Conservation (phyloP, 192 early-diverging fungal genomes). For the Entrophospora sp. region DNA sequence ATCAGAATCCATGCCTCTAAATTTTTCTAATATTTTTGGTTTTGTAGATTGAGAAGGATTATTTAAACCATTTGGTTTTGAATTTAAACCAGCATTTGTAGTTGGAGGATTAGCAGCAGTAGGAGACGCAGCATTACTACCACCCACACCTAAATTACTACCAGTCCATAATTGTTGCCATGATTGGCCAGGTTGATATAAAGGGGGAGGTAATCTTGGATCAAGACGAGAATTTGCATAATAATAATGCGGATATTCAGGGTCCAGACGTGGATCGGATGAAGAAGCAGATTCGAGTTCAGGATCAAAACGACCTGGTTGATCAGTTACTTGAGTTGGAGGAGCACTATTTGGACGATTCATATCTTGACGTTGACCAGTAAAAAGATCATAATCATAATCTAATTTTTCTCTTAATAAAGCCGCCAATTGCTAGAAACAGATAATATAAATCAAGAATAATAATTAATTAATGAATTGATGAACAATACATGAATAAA, state of each 20-base stretch:
- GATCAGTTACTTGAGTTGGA: slow-evolving; percentile 57
- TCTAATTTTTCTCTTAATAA: slow-evolving; percentile 46
- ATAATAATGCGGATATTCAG: slow-evolving; percentile 57
- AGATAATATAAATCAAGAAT: neutral
- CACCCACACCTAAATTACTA: slow-evolving; percentile 27
- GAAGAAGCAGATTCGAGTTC: slow-evolving; percentile 30
- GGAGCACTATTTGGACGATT: slow-evolving; percentile 66
- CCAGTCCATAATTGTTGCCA: slow-evolving; percentile 55
- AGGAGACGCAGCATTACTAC: slow-evolving; percentile 14
- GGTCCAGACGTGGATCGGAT: slow-evolving; percentile 50
- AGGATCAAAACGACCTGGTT: slow-evolving; percentile 34
- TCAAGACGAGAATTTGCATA: slow-evolving; percentile 48
- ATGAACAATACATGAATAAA: neutral
- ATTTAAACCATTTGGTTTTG: slow-evolving; percentile 1
- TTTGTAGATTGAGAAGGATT: slow-evolving; percentile 3
- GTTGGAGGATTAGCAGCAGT: slow-evolving; percentile 13
- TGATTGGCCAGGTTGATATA: slow-evolving; percentile 57
- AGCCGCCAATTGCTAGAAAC: slow-evolving; percentile 35
- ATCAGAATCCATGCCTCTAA: slow-evolving; percentile 13
- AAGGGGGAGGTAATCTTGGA: slow-evolving; percentile 45
- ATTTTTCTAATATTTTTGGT: slow-evolving; percentile 18
- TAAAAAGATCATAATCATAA: slow-evolving; percentile 28
- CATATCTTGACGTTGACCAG: slow-evolving; percentile 36
- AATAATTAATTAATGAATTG: neutral
- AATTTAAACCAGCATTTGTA: slow-evolving; percentile 18